Conservation (phyloP, 345 rosid species). For the Citrus medica region DNA sequence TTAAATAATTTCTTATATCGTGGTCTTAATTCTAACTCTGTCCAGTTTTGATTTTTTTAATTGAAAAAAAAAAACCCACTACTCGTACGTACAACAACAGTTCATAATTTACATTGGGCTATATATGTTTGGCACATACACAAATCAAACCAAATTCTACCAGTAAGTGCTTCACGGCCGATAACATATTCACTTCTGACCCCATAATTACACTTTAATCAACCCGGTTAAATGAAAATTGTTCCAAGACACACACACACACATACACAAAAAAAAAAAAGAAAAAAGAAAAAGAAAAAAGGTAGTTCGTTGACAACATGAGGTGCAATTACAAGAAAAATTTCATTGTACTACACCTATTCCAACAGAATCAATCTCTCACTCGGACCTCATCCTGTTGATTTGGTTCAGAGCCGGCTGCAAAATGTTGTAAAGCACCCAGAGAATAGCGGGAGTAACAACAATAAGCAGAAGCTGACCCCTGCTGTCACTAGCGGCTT, state of each 20-base stretch:
- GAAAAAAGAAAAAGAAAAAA: neutral
- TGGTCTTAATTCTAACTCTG: no score
- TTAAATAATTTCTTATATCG: no score
- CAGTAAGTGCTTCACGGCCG: no score
- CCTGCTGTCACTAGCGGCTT: slow-evolving; percentile 57
- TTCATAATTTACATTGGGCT: no score
- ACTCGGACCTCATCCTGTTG: slow-evolving; percentile 76
- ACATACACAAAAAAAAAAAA: neutral
- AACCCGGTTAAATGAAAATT: neutral
- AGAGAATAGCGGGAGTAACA: slow-evolving; percentile 80
- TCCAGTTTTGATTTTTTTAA: no score
- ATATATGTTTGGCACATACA: no score
- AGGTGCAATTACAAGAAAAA: slow-evolving; percentile 37
- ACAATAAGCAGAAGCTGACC: slow-evolving; percentile 81
- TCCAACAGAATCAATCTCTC: slow-evolving; percentile 9
- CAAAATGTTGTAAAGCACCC: slow-evolving; percentile 91
- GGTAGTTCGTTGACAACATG: slow-evolving; percentile 14
- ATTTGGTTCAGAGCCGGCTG: slow-evolving; percentile 97
- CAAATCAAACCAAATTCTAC: no score
- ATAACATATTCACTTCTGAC: no score
- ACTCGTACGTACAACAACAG: no score
- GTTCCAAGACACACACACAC: neutral
- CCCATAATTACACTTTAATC: neutral
- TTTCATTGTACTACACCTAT: slow-evolving; percentile 8
- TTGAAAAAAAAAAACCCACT: no score